Conservation (phyloP, 768 basidiomycete species). For the Podaxis sp. region DNA sequence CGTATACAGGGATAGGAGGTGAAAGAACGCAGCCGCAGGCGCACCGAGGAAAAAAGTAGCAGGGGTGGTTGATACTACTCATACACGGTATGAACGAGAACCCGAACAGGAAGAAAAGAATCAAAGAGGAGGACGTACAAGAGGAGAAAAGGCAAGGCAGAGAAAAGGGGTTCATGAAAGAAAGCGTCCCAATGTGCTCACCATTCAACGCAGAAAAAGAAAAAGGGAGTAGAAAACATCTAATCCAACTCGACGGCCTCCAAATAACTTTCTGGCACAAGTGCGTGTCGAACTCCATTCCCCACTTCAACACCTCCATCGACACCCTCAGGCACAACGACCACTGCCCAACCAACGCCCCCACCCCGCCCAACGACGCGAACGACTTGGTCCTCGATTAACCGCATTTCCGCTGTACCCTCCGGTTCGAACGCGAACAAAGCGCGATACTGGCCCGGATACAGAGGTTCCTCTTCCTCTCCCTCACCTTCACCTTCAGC, state of each 20-base stretch:
- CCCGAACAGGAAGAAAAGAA: not conserved
- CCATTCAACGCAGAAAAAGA: not conserved
- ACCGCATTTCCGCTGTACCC: conserved; percentile 78
- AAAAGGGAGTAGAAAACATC: not conserved
- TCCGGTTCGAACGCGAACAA: conserved; percentile 79
- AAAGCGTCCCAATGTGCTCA: too few relatives aligned
- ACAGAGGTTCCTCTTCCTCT: conserved; percentile 45
- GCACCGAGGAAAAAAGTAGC: not conserved
- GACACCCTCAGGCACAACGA: conserved; percentile 33
- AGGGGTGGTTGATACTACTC: not conserved
- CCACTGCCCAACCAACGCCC: conserved; percentile 81
- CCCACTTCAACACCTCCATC: conserved; percentile 59
- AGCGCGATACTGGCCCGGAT: conserved; percentile 75
- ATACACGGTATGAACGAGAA: not conserved
- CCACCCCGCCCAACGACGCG: conserved; percentile 73
- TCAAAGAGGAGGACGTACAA: not conserved
- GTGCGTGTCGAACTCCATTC: conserved; percentile 46
- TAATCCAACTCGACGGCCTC: conserved; percentile 51
- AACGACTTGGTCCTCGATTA: conserved; percentile 77
- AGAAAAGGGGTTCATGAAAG: not conserved
- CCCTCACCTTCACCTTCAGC: conserved; percentile 31
- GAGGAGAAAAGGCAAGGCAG: not conserved
- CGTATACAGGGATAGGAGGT: too few relatives aligned
- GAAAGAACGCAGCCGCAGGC: not conserved
- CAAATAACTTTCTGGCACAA: conserved; percentile 80